Evolutionary conservation across 805 yeast species (phyloP).

Genomic region (Kluyveromyces lactis): DNA sequence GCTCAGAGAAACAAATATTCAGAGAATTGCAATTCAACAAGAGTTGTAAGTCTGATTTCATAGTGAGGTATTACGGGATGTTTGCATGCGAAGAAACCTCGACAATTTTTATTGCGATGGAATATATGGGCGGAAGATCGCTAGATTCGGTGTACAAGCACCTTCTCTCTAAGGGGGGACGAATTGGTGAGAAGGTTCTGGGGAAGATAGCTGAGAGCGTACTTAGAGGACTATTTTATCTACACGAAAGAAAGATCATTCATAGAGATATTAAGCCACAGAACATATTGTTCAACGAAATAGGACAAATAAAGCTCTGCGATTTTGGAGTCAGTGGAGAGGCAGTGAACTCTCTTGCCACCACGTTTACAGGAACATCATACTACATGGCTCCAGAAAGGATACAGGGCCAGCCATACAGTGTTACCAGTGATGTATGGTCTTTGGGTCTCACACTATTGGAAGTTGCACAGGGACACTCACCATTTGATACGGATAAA

Average conservation of each 20-base stretch:
- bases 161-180: slow-evolving; percentile 63
- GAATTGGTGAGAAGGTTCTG: slow-evolving; percentile 87
- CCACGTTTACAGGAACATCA: slow-evolving; percentile 95
- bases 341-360: slow-evolving; percentile 89
- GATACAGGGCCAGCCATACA: slow-evolving; percentile 89
- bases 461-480: slow-evolving; percentile 88
- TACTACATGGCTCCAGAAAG: slow-evolving; percentile 99
- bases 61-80: slow-evolving; percentile 90
- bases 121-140: slow-evolving; percentile 90
- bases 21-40: slow-evolving; percentile 86
- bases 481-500: slow-evolving; percentile 57
- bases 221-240: slow-evolving; percentile 72
- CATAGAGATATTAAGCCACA: slow-evolving; percentile 97
- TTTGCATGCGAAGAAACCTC: slow-evolving; percentile 69
- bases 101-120: slow-evolving; percentile 92
- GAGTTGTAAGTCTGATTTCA: slow-evolving; percentile 71
- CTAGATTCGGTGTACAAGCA: slow-evolving; percentile 84
- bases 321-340: slow-evolving; percentile 98
- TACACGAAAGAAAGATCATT: slow-evolving; percentile 80
- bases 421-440: slow-evolving; percentile 96
- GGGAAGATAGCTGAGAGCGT: slow-evolving; percentile 88
- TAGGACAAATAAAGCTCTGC: slow-evolving; percentile 85
- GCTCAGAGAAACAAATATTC: slow-evolving; percentile 79
- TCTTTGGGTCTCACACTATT: slow-evolving; percentile 84
- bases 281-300: slow-evolving; percentile 66